phyloP scores from a whole-genome alignment of 345 rosid species.

The Cardamine chenopodiifolia region DNA sequence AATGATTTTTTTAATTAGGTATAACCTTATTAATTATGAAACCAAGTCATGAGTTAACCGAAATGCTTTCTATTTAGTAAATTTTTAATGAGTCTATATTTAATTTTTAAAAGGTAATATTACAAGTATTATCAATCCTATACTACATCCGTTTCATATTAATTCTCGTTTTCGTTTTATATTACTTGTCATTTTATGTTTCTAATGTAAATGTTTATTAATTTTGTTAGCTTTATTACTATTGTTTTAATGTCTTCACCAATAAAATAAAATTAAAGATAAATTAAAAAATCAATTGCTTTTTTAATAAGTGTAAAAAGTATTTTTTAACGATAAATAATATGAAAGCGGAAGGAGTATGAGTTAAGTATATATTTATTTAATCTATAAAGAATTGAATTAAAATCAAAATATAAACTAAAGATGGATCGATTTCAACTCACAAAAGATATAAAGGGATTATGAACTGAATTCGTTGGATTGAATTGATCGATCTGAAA shows the following conservation, averaged over 20 bases:
- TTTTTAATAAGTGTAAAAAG: too few relatives aligned
- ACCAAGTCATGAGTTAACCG: background rate
- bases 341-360: too few relatives aligned
- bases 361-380: background rate
- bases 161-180: too few relatives aligned
- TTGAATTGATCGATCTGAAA: background rate
- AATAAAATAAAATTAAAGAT: too few relatives aligned
- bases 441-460: background rate
- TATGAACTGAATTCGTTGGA: background rate
- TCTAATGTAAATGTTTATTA: too few relatives aligned
- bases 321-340: too few relatives aligned
- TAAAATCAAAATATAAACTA: background rate
- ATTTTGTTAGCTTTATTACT: too few relatives aligned
- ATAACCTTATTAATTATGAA: slow-evolving; percentile 2
- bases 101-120: background rate
- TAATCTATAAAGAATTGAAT: background rate
- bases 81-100: background rate
- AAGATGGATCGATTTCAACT: background rate
- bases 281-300: too few relatives aligned
- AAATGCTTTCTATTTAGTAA: background rate
- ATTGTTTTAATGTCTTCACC: too few relatives aligned
- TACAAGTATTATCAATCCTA: background rate
- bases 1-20: slow-evolving; percentile 23
- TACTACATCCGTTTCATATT: too few relatives aligned
- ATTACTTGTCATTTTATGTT: too few relatives aligned